These are phyloP conservation scores for Auricularia sp. DNA, from an alignment of 768 basidiomycete species.

Conservation along the genomic window DNA sequence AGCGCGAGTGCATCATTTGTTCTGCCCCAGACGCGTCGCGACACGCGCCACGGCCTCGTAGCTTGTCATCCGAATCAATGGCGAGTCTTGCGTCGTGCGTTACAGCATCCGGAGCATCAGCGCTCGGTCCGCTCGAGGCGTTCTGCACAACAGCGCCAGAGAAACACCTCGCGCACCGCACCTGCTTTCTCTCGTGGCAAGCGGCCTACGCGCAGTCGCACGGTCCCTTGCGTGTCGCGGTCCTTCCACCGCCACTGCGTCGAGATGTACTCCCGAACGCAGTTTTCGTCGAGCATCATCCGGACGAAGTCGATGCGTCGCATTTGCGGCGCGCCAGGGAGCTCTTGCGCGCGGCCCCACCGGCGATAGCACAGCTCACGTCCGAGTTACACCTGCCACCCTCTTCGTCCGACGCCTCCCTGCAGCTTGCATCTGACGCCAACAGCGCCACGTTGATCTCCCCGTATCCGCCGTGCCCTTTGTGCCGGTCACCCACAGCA, in stretches of 20 bases:
- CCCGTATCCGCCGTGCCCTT: background rate
- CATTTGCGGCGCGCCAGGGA: background rate
- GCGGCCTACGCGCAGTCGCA: conserved; percentile 9
- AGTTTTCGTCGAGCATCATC: background rate
- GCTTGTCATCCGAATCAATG: conserved; percentile 7
- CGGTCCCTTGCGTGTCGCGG: background rate
- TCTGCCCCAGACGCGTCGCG: conserved; percentile 12
- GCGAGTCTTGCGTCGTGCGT: conserved; percentile 3
- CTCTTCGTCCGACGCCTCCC: background rate
- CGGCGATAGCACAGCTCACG: background rate
- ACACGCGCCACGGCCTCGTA: conserved; percentile 8
- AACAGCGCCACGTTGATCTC: background rate
- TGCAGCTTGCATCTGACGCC: background rate
- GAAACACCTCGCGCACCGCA: conserved; percentile 16
- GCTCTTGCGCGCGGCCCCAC: background rate
- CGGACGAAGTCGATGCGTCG: background rate
- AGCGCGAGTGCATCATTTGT: conserved; percentile 17
- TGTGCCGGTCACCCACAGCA: background rate
- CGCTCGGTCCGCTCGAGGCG: conserved; percentile 15
- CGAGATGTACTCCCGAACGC: background rate
- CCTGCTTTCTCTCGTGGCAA: conserved; percentile 17
- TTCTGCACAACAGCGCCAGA: conserved; percentile 16
- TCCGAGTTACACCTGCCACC: too few relatives aligned
- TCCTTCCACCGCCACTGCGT: background rate
- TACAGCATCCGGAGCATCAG: background rate